A percentile compares a stretch with the other conserved stretches of the same genome.
These are phyloP conservation scores for Dalbergia cultrata DNA, from an alignment of 306 rosid species.

Conservation along the genomic window DNA sequence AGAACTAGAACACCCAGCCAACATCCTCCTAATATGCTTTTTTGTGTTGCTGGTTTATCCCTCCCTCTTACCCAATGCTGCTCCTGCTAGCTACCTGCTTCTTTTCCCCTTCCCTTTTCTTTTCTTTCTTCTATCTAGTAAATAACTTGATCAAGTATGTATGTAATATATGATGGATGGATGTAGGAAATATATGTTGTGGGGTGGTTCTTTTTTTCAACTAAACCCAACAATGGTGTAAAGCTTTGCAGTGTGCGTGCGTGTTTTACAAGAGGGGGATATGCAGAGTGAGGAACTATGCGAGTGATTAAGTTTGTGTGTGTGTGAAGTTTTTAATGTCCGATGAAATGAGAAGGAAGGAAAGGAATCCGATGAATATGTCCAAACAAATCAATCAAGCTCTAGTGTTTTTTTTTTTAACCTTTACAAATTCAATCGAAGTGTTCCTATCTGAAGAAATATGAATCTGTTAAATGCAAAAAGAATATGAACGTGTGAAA, in stretches of 20 bases:
- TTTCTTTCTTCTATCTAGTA: conserved; percentile 52
- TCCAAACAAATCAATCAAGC: conserved; percentile 46
- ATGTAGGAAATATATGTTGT: neutral
- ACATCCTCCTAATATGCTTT: conserved; percentile 74
- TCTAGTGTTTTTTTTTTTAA: conserved; percentile 34
- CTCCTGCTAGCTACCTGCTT: conserved; percentile 21
- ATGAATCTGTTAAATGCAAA: conserved; percentile 37
- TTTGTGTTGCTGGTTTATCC: conserved; percentile 30
- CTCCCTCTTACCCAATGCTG: conserved; percentile 62
- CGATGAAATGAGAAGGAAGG: conserved; percentile 13
- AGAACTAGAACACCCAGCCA: conserved; percentile 99
- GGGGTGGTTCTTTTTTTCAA: neutral
- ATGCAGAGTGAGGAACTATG: conserved; percentile 61
- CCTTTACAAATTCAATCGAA: conserved; percentile 46
- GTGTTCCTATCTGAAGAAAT: conserved; percentile 73
- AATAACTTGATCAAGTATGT: conserved; percentile 37
- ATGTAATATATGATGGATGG: conserved; percentile 1
- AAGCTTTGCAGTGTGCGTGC: neutral
- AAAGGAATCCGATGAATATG: conserved; percentile 91
- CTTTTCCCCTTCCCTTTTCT: conserved; percentile 50
- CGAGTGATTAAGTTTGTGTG: conserved; percentile 62
- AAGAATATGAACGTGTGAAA: neutral
- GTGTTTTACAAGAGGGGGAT: conserved; percentile 30
- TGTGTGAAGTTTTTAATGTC: conserved; percentile 49
- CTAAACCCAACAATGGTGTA: neutral